Evolutionary conservation across 1,139 yeast genomes (phyloP), one percentile per base, ranked within the genome.

Genomic region (Sugiyamaella sp.): DNA sequence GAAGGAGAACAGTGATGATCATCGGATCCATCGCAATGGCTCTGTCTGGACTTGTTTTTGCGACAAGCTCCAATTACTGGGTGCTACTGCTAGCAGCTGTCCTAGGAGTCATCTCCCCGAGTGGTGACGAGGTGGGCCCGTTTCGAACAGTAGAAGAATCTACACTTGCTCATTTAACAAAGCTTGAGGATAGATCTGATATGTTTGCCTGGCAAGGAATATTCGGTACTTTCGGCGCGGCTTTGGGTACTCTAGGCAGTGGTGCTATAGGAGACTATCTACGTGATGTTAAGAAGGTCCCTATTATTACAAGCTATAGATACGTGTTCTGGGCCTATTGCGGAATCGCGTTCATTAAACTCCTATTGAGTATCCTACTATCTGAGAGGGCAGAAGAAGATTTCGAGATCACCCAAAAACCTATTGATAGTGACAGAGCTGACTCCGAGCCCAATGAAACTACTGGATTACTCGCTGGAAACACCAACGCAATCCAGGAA

Each of bases 71-170:
- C 21, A 79, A 81, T 61, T 88, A 75, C 66, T 68, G 73, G 62
- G 57, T 85, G 0, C 72, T 90, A 44, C 72, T 90, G 29, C 24
- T 77, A 2, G 95, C 96, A 2, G 84, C 88, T 1, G 74, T 78
- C 4, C 57, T 82, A 49, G 89, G 89, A 37, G 81, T 90, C 10
- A 86, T 90, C 3, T 88, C 96, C 1, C 96, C 97, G 0, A 83
- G 91, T 37, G 96, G 97, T 14, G 93, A 86, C 63, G 97, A 90
- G 66, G 89, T 93, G 0, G 97, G 97, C 0, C 97, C 97, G 0
- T 90, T 90, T 71, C 86, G 88, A 65, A 83, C 95, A 1, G 83
- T 90, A 19, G 97, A 90, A 66, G 97, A 90, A 66, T 86, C 95
- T 0, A 80, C 88, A 27, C 75, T 90, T 54, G 96, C 97, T 0